Evolutionary conservation across 306 rosid species (phyloP).

Genomic region (Luffa acutangula): DNA sequence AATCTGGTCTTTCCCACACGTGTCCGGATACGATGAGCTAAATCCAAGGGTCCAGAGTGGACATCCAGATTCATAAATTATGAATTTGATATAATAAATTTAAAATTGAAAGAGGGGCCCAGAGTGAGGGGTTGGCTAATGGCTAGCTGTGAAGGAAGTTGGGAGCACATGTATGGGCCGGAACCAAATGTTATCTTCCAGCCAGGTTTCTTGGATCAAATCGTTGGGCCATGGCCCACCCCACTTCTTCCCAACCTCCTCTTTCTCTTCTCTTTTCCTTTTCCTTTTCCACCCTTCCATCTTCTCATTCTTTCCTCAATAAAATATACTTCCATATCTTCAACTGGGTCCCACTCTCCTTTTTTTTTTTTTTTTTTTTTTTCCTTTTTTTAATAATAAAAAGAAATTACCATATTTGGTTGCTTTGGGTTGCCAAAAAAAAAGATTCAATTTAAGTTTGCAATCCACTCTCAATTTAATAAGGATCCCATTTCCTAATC

Average conservation of each 20-base stretch:
- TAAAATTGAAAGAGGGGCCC: neutral
- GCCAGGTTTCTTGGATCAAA: neutral
- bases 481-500: neutral
- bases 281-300: neutral
- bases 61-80: neutral
- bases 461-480: neutral
- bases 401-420: neutral
- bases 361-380: neutral
- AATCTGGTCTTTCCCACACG: slow-evolving; percentile 27
- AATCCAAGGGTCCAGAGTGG: neutral
- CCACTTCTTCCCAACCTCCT: neutral
- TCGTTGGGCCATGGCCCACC: neutral
- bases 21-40: slow-evolving; percentile 8
- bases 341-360: neutral
- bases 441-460: neutral
- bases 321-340: neutral
- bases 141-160: slow-evolving; percentile 3
- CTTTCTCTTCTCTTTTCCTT: neutral
- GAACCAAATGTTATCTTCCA: neutral
- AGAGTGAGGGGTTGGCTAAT: neutral
- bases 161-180: slow-evolving; percentile 9
- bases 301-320: neutral
- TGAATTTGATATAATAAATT: no score
- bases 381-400: neutral
- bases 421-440: neutral